Base-by-base conservation (phyloP, 306 rosid genomes). In the Vigna trinervia region DNA sequence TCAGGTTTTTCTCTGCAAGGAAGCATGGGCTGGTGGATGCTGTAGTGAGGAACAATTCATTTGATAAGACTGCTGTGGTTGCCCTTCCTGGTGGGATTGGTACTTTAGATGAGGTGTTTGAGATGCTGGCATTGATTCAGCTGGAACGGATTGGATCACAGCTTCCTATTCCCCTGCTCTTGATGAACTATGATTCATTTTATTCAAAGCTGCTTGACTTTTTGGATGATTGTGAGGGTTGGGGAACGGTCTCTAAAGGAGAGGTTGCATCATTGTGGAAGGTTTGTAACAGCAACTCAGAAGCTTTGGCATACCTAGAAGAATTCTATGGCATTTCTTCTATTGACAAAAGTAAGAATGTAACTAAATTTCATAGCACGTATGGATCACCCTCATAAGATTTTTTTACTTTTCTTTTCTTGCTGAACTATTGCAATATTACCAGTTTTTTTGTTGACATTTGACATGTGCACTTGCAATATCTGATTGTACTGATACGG, bases 1-100 rank as follows among this genome's bases (percentile, higher is more conserved):
- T 84, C 86, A 92, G 97, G 85, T 94, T 94, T 83, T 92, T 94
- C 88, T 94, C 98, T 20, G 98, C 98, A 51, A 87, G 98, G 87
- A 94, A 94, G 86, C 98, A 94, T 7, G 98, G 98, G 17, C 85
- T 92, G 53, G 98, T 94, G 22, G 98, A 94, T 82, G 96, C 96
- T 22, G 92, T 83, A 52, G 92, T 90, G 53, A 88, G 98, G 81
- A 87, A 83, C 76, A 47, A 81, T 17, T 51, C 89, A 36, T 78
- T 80, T 15, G 95, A 90, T 32, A 90, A 82, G 73, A 94, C 97
- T 22, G 98, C 96, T 15, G 84, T 90, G 32, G 85, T 94, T 81
- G 89, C 89, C 41, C 95, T 92, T 66, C 98, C 98, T 1, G 98
- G 98, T 61, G 98, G 98, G 19, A 56, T 92, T 71, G 98, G 98